Conservation (phyloP, 768 basidiomycete genomes). For the Rossbeevera mucosa region DNA sequence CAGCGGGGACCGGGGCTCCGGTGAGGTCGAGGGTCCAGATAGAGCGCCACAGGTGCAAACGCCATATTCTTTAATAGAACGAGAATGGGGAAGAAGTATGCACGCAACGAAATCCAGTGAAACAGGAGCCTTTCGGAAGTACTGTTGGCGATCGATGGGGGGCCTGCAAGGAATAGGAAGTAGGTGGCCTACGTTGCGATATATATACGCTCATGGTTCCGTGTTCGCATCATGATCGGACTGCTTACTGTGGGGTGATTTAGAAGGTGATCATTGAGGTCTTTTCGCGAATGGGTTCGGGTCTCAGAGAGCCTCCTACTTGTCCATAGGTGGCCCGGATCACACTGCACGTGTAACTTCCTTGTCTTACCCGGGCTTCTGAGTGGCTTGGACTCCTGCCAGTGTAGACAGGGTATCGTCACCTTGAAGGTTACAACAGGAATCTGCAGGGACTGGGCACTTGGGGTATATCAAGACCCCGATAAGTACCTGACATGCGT, state of each 20-base stretch:
- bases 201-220: background rate
- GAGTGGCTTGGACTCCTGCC: background rate
- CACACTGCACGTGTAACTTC: background rate
- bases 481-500: background rate
- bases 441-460: background rate
- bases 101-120: background rate
- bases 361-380: background rate
- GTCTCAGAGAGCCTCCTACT: background rate
- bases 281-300: slow-evolving; percentile 5
- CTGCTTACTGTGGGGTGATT: background rate
- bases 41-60: background rate
- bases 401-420: no score
- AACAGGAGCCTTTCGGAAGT: background rate
- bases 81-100: background rate
- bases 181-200: background rate
- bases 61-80: background rate
- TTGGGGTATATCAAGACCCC: background rate
- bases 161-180: background rate
- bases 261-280: background rate
- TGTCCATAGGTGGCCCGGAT: background rate
- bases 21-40: background rate
- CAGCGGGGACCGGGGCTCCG: background rate
- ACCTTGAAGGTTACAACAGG: no score
- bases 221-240: background rate
- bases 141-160: background rate